phyloP scores from a whole-genome alignment of 768 basidiomycete species.

The Amanita brunnescens region DNA sequence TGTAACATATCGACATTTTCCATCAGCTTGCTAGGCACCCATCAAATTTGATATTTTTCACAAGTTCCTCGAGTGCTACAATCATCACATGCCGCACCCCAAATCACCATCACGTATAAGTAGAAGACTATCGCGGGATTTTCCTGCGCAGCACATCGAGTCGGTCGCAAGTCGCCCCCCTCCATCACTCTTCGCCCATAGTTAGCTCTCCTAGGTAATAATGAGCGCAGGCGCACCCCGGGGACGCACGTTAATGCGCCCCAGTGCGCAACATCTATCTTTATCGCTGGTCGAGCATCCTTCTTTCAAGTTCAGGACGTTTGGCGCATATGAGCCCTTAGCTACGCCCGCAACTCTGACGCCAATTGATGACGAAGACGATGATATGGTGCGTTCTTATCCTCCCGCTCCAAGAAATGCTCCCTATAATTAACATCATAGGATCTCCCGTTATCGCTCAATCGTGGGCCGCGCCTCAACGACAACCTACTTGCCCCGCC shows the following conservation, averaged over 20 bases:
- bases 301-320: not conserved
- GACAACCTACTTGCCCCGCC: not conserved
- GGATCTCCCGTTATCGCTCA: not conserved
- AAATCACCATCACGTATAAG: not conserved
- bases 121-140: not conserved
- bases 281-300: slow-evolving; percentile 6
- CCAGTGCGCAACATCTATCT: slow-evolving; percentile 1
- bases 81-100: not conserved
- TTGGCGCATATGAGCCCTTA: not conserved
- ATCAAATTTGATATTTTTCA: too few species aligned
- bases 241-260: not conserved
- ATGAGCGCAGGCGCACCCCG: not conserved
- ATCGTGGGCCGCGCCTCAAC: not conserved
- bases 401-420: too few species aligned
- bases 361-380: not conserved
- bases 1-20: too few species aligned
- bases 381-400: not conserved
- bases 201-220: not conserved
- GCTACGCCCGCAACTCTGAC: not conserved
- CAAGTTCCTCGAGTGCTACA: too few species aligned
- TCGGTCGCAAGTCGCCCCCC: slow-evolving; percentile 6
- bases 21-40: too few species aligned
- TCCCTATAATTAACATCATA: not conserved
- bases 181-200: not conserved
- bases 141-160: not conserved